Evolutionary conservation across 2,329 filamentous ascomycete species (phyloP).

Genomic region (Ceratocystiopsis minuta): DNA sequence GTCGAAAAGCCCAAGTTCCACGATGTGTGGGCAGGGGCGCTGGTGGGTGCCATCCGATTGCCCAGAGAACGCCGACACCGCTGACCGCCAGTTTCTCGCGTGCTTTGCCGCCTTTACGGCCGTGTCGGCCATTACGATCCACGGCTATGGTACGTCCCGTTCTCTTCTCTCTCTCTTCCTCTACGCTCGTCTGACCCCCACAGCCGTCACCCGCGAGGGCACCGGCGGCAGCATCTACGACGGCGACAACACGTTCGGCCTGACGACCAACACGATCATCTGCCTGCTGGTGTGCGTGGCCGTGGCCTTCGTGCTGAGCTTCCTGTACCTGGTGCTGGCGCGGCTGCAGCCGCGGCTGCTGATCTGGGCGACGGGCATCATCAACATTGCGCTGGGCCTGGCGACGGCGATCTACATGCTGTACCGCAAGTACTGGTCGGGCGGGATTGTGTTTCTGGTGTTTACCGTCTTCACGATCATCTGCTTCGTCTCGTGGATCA

Average conservation of each 20-base stretch:
- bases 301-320: conserved; percentile 58
- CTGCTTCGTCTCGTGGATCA: conserved; percentile 79
- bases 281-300: conserved; percentile 65
- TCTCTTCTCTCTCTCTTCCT: background rate
- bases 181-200: conserved; percentile 1
- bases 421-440: conserved; percentile 55
- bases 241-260: conserved; percentile 41
- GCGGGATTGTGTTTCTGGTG: conserved; percentile 72
- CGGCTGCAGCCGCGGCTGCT: conserved; percentile 72
- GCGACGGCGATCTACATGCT: conserved; percentile 80
- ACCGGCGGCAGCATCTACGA: conserved; percentile 60
- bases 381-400: conserved; percentile 73
- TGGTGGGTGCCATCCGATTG: conserved; percentile 40
- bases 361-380: conserved; percentile 80
- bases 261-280: conserved; percentile 72
- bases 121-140: conserved; percentile 8
- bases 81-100: conserved; percentile 9
- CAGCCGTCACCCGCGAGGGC: conserved; percentile 34
- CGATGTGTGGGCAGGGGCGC: conserved; percentile 71
- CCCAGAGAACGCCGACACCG: no score
- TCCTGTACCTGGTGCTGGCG: conserved; percentile 57
- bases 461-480: conserved; percentile 67
- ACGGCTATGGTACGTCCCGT: conserved; percentile 7
- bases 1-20: conserved; percentile 74
- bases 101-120: conserved; percentile 10